A percentile compares a stretch with the other conserved stretches of the same genome.
These are phyloP conservation scores for Tuber aestivum DNA, from an alignment of 495 filamentous ascomycete genomes.

Conservation along the genomic window DNA sequence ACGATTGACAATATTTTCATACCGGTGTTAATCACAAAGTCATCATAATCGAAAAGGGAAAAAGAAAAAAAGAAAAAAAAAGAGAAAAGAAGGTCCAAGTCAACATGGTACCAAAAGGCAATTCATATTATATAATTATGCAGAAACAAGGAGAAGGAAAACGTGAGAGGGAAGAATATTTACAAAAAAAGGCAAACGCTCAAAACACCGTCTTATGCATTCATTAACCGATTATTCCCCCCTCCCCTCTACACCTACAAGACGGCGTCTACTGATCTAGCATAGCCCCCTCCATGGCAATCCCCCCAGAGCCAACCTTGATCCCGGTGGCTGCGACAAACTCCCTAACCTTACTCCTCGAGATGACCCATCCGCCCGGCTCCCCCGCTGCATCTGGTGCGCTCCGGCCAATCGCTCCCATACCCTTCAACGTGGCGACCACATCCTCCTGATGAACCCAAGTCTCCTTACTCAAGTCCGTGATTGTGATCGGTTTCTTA, in stretches of 20 bases:
- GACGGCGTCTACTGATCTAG: not conserved
- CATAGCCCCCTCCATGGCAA: not conserved
- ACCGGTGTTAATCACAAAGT: too few species aligned
- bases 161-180: not conserved
- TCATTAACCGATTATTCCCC: not conserved
- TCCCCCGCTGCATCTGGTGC: not conserved
- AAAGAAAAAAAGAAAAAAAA: too few species aligned
- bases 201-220: not conserved
- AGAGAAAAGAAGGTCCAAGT: too few species aligned
- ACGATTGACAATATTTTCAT: too few species aligned
- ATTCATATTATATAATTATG: not conserved
- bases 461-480: slow-evolving; percentile 33
- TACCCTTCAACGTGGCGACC: slow-evolving; percentile 23
- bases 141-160: not conserved
- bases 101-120: too few species aligned
- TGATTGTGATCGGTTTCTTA: slow-evolving; percentile 20
- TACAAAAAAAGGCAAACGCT: not conserved
- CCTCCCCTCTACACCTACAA: not conserved
- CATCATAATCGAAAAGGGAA: too few species aligned
- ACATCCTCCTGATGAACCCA: slow-evolving; percentile 40
- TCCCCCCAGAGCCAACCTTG: not conserved
- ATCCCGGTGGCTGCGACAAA: not conserved
- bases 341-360: not conserved
- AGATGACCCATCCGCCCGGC: not conserved
- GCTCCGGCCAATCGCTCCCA: slow-evolving; percentile 29